Conservation (phyloP, 805 yeast genomes). For the Candida tallmaniae region DNA sequence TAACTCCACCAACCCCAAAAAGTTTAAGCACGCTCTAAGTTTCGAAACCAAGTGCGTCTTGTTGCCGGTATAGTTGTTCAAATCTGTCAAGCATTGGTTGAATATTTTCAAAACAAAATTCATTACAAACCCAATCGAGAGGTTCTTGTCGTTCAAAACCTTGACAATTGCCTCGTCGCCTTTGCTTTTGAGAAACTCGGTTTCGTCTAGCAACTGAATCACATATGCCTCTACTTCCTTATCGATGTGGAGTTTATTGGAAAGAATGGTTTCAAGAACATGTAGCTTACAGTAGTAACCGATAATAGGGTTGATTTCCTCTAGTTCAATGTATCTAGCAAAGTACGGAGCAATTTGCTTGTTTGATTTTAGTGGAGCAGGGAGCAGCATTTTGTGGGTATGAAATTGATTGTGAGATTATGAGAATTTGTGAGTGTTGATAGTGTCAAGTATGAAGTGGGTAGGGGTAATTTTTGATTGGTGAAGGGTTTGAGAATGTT, state of each 20-base stretch:
- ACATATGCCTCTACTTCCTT: slow-evolving; percentile 58
- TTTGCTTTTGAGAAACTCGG: slow-evolving; percentile 55
- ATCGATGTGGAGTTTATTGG: slow-evolving; percentile 55
- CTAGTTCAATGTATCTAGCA: slow-evolving; percentile 55
- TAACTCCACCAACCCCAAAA: slow-evolving; percentile 24
- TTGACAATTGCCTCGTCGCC: slow-evolving; percentile 36
- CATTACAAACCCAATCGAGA: slow-evolving; percentile 30
- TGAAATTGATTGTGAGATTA: no score
- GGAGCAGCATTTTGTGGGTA: slow-evolving; percentile 13
- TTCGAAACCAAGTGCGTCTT: slow-evolving; percentile 27
- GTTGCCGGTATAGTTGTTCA: slow-evolving; percentile 19
- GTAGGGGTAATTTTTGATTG: no score
- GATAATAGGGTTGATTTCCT: slow-evolving; percentile 55
- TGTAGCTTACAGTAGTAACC: slow-evolving; percentile 66
- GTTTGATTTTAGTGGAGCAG: slow-evolving; percentile 21
- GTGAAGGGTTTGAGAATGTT: no score
- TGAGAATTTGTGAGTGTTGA: no score
- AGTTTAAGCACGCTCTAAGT: slow-evolving; percentile 32
- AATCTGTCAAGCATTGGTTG: slow-evolving; percentile 26
- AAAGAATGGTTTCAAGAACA: slow-evolving; percentile 69
- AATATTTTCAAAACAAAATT: slow-evolving; percentile 33
- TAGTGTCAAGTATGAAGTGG: no score
- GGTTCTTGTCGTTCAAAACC: slow-evolving; percentile 55
- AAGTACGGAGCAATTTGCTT: slow-evolving; percentile 44
- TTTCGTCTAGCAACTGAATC: slow-evolving; percentile 57